These are phyloP conservation scores for Trypanosoma mega DNA, from an alignment of 208 protist species.

Conservation along the genomic window DNA sequence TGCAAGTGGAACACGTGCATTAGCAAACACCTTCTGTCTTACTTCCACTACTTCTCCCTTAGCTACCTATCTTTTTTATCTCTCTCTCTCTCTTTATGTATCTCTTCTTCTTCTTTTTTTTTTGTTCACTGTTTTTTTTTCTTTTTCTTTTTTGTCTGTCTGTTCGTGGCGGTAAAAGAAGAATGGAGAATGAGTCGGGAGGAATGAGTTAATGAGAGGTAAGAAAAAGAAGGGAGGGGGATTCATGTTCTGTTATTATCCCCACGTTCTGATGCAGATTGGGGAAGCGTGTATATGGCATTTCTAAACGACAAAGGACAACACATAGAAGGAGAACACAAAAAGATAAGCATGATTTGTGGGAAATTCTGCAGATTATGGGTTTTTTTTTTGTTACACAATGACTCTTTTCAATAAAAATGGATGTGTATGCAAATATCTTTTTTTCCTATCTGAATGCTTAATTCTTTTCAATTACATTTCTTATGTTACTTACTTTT, in stretches of 20 bases:
- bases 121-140: neutral
- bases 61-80: neutral
- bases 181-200: neutral
- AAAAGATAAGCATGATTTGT: neutral
- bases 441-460: slow-evolving; percentile 3
- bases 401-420: slow-evolving; percentile 2
- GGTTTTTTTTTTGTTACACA: neutral
- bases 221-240: neutral
- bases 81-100: neutral
- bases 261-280: too few species aligned
- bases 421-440: neutral
- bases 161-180: neutral
- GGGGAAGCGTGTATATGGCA: too few species aligned
- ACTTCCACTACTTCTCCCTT: neutral
- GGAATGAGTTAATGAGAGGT: neutral
- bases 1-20: slow-evolving; percentile 45
- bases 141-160: neutral
- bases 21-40: too few species aligned
- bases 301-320: too few species aligned
- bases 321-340: neutral
- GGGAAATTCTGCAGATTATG: neutral
- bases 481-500: slow-evolving; percentile 6
- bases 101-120: neutral
- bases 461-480: neutral
- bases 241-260: neutral